Conservation (phyloP, 2,329 filamentous ascomycete genomes). For the Claviceps fusiformis region DNA sequence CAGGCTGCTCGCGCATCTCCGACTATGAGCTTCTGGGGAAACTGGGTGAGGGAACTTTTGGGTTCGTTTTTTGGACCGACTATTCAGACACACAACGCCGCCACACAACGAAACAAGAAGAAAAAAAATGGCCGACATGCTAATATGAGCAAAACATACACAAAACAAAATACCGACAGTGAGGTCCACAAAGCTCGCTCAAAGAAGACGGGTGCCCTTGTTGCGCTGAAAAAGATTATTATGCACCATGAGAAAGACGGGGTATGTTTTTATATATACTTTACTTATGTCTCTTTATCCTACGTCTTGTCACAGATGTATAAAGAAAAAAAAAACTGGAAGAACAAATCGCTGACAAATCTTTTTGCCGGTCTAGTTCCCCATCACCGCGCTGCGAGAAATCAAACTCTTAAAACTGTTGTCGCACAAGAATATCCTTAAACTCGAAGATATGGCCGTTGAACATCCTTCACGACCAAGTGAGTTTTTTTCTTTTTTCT, state of each 20-base stretch:
- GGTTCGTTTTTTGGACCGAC: constrained; percentile 35
- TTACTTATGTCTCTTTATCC: not conserved
- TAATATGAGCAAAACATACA: too few relatives aligned
- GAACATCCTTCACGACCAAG: constrained; percentile 55
- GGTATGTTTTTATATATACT: constrained; percentile 29
- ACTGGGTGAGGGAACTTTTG: constrained; percentile 91
- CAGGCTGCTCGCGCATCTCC: constrained; percentile 69
- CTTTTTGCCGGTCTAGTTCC: constrained; percentile 44
- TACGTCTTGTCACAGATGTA: not conserved
- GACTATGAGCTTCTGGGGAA: constrained; percentile 73
- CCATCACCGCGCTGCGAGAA: constrained; percentile 93
- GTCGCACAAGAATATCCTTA: constrained; percentile 79
- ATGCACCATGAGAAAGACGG: constrained; percentile 99
- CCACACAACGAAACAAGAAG: not conserved
- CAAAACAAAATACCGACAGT: constrained; percentile 26
- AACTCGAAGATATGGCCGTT: constrained; percentile 90
- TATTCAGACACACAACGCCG: not conserved
- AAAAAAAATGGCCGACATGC: not conserved
- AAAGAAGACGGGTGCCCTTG: constrained; percentile 56
- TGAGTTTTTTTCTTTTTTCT: too few relatives aligned
- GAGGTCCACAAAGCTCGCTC: constrained; percentile 86
- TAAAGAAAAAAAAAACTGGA: too few relatives aligned
- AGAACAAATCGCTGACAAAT: not conserved
- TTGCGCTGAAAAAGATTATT: constrained; percentile 95
- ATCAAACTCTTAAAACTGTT: constrained; percentile 95